Evolutionary conservation across 2,329 filamentous ascomycete genomes (phyloP), one percentile per base, ranked within the genome.

Genomic region (Aspergillus flavus): DNA sequence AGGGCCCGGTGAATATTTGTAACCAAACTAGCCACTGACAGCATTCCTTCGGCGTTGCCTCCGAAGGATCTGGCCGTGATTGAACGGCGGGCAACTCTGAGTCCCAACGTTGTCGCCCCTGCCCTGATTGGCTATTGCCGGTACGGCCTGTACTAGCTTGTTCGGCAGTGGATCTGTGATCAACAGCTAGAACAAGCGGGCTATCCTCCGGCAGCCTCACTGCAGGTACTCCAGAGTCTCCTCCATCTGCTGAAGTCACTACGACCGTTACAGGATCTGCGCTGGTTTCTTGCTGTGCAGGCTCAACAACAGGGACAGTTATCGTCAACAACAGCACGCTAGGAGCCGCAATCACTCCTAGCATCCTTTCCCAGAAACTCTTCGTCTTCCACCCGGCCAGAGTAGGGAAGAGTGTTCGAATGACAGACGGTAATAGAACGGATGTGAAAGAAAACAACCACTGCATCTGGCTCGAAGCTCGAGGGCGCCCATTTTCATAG

Each of bases 241-340:
- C 65, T 21, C 66, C 64, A 58, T 71, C 60, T 11, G 66, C 68
- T 23, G 71, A 66, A 57, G 73, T 64, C n/a, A 70, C 65, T 7
- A 71, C 67, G 10, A 71, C 65, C 11, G 69, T 63, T 19, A 76
- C 73, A 9, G 79, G 75, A 5, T 84, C 81, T 1, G 75, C 75
- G 6, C 78, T 78, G 3, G 82, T 78, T 14, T 87, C 85, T 9
- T 85, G 74, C 41, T 78, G 83, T 23, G 86, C 84, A 1, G 86
- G 86, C 71, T 98, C 94, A 6, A 97, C 92, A 0, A 99, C 93
- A 0, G 96, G 95, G 5, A 99, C 78, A 0, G 95, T 99, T 54
- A 95, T 88, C 0, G 94, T 94, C 4, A 99, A 83, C 2, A 98
- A 80, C 66, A 99, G 92, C 43, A 99, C 93, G 70, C 91, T 96